Conservation (phyloP, 768 basidiomycete species). For the Collybiopsis confluens region DNA sequence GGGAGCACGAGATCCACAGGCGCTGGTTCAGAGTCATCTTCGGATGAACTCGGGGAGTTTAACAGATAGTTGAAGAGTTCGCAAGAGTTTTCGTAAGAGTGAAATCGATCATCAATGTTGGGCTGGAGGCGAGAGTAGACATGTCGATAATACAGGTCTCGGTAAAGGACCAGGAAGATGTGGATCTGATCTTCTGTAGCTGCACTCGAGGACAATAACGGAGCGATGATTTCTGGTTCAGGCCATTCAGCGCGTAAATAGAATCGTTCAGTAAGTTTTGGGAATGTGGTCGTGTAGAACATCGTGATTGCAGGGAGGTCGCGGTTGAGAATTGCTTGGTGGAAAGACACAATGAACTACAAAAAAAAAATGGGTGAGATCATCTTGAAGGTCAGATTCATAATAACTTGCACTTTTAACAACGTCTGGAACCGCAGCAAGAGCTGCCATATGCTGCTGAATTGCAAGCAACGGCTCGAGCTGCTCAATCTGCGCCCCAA, state of each 20-base stretch:
- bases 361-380: no score
- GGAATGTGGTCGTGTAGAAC: conserved; percentile 97
- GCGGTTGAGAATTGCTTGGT: conserved; percentile 87
- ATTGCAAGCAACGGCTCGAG: conserved; percentile 38
- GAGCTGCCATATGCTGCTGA: conserved; percentile 83
- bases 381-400: neutral
- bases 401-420: conserved; percentile 71
- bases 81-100: conserved; percentile 97
- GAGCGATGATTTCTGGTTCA: conserved; percentile 92
- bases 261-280: conserved; percentile 93
- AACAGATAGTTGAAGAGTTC: conserved; percentile 97
- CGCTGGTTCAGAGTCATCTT: conserved; percentile 61
- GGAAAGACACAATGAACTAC: conserved; percentile 93
- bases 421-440: conserved; percentile 81
- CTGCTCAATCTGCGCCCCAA: conserved; percentile 4
- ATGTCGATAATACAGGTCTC: conserved; percentile 92
- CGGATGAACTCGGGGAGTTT: conserved; percentile 46
- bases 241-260: conserved; percentile 96
- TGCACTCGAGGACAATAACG: conserved; percentile 52
- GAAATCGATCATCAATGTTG: conserved; percentile 96
- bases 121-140: conserved; percentile 94
- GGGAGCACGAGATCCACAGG: conserved; percentile 93
- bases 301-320: conserved; percentile 88
- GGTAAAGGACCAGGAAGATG: conserved; percentile 94
- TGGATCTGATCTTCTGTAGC: conserved; percentile 50